Evolutionary conservation across 1,284 basidiomycete genomes (phyloP).

Genomic region (Sphaerobolus stellatus): DNA sequence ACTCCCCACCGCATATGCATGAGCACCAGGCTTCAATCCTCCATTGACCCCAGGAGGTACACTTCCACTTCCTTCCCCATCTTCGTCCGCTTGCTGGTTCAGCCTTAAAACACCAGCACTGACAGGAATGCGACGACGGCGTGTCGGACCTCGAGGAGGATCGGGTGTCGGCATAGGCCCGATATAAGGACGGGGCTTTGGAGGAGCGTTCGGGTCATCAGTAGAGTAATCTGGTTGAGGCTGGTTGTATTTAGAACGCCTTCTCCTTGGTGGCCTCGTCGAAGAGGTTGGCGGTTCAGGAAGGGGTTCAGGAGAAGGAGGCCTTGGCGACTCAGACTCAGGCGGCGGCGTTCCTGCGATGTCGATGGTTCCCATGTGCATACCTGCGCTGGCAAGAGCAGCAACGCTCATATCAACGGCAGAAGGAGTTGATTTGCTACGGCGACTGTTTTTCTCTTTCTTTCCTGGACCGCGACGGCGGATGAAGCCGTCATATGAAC

Average conservation of each 20-base stretch:
- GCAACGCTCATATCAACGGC: neutral
- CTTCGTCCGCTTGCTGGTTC: neutral
- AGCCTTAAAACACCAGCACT: neutral
- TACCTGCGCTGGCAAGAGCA: neutral
- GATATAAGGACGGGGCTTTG: neutral
- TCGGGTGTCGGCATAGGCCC: neutral
- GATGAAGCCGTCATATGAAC: slow-evolving; percentile 37
- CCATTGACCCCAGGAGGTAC: neutral
- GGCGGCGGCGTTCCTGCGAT: neutral
- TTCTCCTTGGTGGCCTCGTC: too few species aligned
- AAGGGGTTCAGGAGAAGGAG: neutral
- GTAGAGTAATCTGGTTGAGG: too few species aligned
- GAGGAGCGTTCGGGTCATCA: neutral
- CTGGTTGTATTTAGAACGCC: too few species aligned
- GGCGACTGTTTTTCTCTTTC: slow-evolving; percentile 32
- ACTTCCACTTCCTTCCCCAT: neutral
- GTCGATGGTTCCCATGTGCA: neutral
- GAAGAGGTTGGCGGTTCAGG: neutral
- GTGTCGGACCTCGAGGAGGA: neutral
- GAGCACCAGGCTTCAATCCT: neutral
- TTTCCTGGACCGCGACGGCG: slow-evolving; percentile 42
- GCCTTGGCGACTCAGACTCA: neutral
- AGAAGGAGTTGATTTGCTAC: neutral
- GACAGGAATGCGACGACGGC: neutral
- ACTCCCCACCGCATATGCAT: slow-evolving; percentile 7